Percentiles rank a stretch among this genome's conserved stretches.
phyloP scores from a whole-genome alignment of 192 early-diverging fungal genomes.

The Rhizophagus sp. region DNA sequence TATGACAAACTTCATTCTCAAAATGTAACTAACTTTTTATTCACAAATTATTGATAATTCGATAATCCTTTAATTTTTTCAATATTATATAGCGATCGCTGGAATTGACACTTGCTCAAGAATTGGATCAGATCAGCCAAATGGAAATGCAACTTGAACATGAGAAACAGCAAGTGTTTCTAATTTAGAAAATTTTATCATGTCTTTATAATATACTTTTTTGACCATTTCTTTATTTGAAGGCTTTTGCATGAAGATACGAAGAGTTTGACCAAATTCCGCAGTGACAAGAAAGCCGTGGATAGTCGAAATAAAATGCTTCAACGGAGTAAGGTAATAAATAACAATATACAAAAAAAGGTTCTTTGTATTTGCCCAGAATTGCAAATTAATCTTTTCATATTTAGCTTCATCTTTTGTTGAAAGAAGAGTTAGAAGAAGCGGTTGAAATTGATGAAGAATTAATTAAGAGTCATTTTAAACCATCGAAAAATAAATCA shows the following conservation, averaged over 20 bases:
- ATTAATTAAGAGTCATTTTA: not conserved
- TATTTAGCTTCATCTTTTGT: conserved; percentile 1
- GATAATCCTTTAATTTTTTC: not conserved
- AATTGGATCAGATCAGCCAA: not conserved
- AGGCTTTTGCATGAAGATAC: conserved; percentile 9
- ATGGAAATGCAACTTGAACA: conserved; percentile 17
- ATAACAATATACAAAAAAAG: not conserved
- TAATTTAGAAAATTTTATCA: not conserved
- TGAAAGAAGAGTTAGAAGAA: not conserved
- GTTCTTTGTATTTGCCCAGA: too few species aligned
- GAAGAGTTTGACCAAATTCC: not conserved
- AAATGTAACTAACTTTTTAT: not conserved
- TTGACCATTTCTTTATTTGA: not conserved
- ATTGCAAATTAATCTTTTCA: too few species aligned
- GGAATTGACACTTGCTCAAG: not conserved
- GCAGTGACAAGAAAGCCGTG: conserved; percentile 9
- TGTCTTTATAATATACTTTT: not conserved
- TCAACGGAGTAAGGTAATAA: not conserved
- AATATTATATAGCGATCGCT: not conserved
- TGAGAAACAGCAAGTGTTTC: not conserved
- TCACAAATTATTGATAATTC: not conserved
- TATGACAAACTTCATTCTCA: conserved; percentile 11
- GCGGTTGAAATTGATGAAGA: not conserved
- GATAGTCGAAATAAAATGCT: conserved; percentile 5
- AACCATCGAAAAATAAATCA: not conserved